These are phyloP conservation scores for Hypericum perforatum DNA, from an alignment of 345 rosid species.

Conservation along the genomic window DNA sequence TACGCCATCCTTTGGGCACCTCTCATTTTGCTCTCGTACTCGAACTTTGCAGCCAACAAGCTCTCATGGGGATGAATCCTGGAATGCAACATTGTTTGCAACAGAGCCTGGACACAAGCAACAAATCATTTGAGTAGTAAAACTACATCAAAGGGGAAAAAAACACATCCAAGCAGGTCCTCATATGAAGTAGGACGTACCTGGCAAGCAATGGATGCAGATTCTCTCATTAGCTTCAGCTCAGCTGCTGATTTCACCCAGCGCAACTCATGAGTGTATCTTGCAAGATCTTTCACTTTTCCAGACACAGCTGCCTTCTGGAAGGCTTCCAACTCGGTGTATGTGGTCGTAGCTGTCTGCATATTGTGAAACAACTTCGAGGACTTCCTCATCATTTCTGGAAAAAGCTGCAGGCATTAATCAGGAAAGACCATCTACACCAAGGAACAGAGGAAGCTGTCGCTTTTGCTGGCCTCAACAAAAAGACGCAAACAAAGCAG, in stretches of 20 bases:
- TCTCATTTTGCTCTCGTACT: constrained; percentile 83
- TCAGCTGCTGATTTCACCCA: constrained; percentile 87
- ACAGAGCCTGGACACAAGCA: constrained; percentile 50
- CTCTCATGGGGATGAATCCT: constrained; percentile 65
- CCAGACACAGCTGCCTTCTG: constrained; percentile 37
- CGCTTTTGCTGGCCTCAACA: too few species aligned
- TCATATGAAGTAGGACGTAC: constrained; percentile 27
- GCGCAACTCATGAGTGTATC: constrained; percentile 56
- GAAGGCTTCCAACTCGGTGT: constrained; percentile 60
- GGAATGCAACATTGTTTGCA: constrained; percentile 86
- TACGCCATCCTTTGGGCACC: constrained; percentile 99
- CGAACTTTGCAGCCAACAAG: constrained; percentile 69
- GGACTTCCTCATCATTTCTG: constrained; percentile 60
- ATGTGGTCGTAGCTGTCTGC: constrained; percentile 49
- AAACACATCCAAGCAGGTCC: neutral
- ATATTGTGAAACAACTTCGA: constrained; percentile 68
- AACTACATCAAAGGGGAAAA: neutral
- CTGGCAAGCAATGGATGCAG: constrained; percentile 96
- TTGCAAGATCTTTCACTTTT: constrained; percentile 54
- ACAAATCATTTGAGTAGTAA: constrained; percentile 2
- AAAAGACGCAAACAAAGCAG: too few species aligned
- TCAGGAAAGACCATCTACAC: constrained; percentile 5
- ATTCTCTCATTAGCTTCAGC: constrained; percentile 79
- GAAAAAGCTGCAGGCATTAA: constrained; percentile 58
- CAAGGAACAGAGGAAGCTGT: neutral